phyloP scores from a whole-genome alignment of 2,329 filamentous ascomycete genomes.

The Exophiala aquamarina region DNA sequence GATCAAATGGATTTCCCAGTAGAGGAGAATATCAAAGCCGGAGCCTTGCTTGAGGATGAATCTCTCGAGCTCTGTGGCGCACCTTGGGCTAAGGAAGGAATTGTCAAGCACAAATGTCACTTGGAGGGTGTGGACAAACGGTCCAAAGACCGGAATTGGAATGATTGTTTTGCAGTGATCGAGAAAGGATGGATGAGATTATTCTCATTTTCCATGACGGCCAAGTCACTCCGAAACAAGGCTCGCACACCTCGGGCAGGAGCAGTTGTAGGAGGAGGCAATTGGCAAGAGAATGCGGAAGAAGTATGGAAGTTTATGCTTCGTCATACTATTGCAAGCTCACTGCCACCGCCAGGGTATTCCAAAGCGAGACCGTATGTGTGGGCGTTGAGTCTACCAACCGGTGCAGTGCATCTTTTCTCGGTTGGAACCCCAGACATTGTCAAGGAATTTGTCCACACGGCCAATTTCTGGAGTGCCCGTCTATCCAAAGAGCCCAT shows the following conservation, averaged over 20 bases:
- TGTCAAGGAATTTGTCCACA: slow-evolving; percentile 88
- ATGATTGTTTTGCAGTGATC: slow-evolving; percentile 91
- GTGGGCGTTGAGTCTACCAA: slow-evolving; percentile 89
- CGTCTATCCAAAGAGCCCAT: slow-evolving; percentile 90
- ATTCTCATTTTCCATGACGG: slow-evolving; percentile 83
- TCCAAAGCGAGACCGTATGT: slow-evolving; percentile 88
- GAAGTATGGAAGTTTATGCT: slow-evolving; percentile 84
- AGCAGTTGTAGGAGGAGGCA: slow-evolving; percentile 84
- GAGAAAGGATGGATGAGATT: slow-evolving; percentile 92
- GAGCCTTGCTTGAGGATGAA: slow-evolving; percentile 83
- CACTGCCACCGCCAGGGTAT: slow-evolving; percentile 86
- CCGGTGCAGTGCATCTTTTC: slow-evolving; percentile 95
- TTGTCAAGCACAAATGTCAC: slow-evolving; percentile 94
- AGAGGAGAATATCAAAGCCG: slow-evolving; percentile 61
- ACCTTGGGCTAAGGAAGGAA: slow-evolving; percentile 98
- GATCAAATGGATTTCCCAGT: slow-evolving; percentile 61
- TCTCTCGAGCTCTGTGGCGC: slow-evolving; percentile 86
- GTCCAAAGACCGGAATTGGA: slow-evolving; percentile 92
- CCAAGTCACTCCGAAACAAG: slow-evolving; percentile 72
- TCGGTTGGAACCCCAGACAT: slow-evolving; percentile 95
- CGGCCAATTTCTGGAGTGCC: slow-evolving; percentile 97
- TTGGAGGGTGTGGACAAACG: slow-evolving; percentile 87
- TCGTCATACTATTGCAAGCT: slow-evolving; percentile 86
- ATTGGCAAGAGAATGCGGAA: slow-evolving; percentile 97
- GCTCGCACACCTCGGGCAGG: slow-evolving; percentile 54